Base-by-base conservation (phyloP, 2,329 filamentous ascomycete genomes). In the Diaporthe batatas region DNA sequence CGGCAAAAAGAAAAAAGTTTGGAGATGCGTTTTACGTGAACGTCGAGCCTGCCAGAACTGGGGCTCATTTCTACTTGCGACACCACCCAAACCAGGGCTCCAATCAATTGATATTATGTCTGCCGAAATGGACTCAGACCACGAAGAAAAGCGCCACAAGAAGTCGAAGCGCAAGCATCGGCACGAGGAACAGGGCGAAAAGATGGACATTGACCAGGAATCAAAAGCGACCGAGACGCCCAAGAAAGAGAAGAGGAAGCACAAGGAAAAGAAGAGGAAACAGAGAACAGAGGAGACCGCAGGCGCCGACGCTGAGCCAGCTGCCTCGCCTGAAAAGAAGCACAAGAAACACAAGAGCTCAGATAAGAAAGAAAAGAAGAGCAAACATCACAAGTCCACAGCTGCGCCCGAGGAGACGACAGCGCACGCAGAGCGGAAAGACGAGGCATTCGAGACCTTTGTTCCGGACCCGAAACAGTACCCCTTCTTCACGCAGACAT, bases 401-500 rank as follows among this genome's bases (percentile, higher is more conserved):
- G 16, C 73, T 6, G 44, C 54, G 55, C 49, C 65, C 42, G 68
- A 70, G 55, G 53, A 49, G 53, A 47, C 55, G 14, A n/a, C 53
- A 36, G 39, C 36, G 34, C 12, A 18, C 8, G n/a, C 42, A 51
- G 65, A n/a, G 5, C 39, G 64, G 16, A 44, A 57, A 29, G 36
- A 23, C 4, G 21, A 23, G 16, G 32, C 55, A 23, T 18, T 29
- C 75, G 81, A 84, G 44, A 78, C 80, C 55, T 79, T 83, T 72
- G 81, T 83, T 34, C 83, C 83, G 32, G 75, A 82, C 65, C 80
- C 83, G 72, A 81, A 82, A 65, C 84, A 82, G 75, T 93, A 92
- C 57, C 93, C 95, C 21, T 96, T 97, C 83, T 91, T 91, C 80
- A 89, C 91, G 36, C 92, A 96, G 79, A 94, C 92, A 29, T 89